Conservation (phyloP, 1,139 yeast genomes). For the Hemisphaericaspora xylofermentans region DNA sequence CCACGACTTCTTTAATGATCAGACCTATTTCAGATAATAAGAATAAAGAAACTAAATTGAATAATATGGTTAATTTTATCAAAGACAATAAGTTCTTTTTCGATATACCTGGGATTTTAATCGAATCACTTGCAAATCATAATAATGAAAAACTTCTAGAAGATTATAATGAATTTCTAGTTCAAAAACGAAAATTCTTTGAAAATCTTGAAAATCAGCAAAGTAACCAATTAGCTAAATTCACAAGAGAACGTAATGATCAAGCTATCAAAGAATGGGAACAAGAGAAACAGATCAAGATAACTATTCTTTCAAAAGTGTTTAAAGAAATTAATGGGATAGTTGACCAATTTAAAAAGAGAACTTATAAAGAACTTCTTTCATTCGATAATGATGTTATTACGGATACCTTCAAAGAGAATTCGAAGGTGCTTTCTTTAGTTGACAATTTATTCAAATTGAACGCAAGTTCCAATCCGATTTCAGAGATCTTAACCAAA, state of each 20-base stretch:
- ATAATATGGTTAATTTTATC: slow-evolving; percentile 60
- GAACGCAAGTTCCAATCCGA: slow-evolving; percentile 29
- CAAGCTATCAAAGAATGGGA: slow-evolving; percentile 19
- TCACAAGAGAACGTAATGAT: slow-evolving; percentile 18
- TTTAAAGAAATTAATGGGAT: slow-evolving; percentile 69
- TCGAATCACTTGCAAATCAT: slow-evolving; percentile 51
- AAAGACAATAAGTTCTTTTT: slow-evolving; percentile 63
- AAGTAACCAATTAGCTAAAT: slow-evolving; percentile 14
- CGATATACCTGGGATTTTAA: slow-evolving; percentile 66
- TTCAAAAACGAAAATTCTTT: slow-evolving; percentile 24
- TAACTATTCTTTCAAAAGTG: slow-evolving; percentile 41
- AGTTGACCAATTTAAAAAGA: slow-evolving; percentile 61
- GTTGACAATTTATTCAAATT: slow-evolving; percentile 42
- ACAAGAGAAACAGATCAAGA: slow-evolving; percentile 36
- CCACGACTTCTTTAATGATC: slow-evolving; percentile 64
- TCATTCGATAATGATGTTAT: slow-evolving; percentile 39
- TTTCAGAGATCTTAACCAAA: slow-evolving; percentile 35
- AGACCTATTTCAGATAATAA: slow-evolving; percentile 74
- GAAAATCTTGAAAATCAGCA: slow-evolving; percentile 18
- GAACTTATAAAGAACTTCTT: slow-evolving; percentile 59
- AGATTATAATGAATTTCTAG: slow-evolving; percentile 58
- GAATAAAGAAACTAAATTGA: slow-evolving; percentile 57
- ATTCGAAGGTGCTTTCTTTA: slow-evolving; percentile 35
- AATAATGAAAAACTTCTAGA: slow-evolving; percentile 72
- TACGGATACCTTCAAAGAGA: slow-evolving; percentile 13